Evolutionary conservation across 2,329 filamentous ascomycete species (phyloP).

Genomic region (Paracamarosporium sp.): DNA sequence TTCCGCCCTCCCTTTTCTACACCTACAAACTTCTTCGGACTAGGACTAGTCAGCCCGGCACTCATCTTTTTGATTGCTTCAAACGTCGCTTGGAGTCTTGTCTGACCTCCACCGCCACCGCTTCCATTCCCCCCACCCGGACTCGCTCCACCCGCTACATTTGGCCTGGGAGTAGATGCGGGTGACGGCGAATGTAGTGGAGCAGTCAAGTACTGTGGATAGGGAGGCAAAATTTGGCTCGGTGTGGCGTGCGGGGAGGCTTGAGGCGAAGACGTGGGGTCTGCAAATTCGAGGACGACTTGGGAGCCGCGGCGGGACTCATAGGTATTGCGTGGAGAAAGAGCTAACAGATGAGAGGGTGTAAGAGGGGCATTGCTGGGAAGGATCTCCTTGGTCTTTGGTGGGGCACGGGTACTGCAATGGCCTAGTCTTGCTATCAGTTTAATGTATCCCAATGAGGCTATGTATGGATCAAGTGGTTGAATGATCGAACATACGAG

Average conservation of each 20-base stretch:
- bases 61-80: conserved; percentile 35
- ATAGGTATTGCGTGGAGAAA: conserved; percentile 20
- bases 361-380: conserved; percentile 3
- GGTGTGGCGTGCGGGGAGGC: conserved; percentile 1
- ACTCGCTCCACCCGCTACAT: neutral
- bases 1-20: neutral
- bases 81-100: conserved; percentile 34
- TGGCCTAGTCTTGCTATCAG: neutral
- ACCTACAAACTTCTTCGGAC: conserved; percentile 10
- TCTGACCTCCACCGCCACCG: conserved; percentile 9
- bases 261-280: conserved; percentile 19
- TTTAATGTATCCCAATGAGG: neutral
- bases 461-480: neutral
- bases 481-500: neutral
- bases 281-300: conserved; percentile 30
- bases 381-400: neutral
- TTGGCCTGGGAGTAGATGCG: neutral
- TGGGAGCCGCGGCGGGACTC: conserved; percentile 21
- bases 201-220: neutral
- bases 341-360: neutral
- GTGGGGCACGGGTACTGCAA: conserved; percentile 10
- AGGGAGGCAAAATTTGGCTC: too few relatives aligned
- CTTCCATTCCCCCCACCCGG: neutral
- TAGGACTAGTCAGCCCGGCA: conserved; percentile 26
- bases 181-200: neutral